Evolutionary conservation across 1,284 basidiomycete species (phyloP), one percentile per base, ranked within the genome.

Genomic region (Cystobasidium slooffiae): DNA sequence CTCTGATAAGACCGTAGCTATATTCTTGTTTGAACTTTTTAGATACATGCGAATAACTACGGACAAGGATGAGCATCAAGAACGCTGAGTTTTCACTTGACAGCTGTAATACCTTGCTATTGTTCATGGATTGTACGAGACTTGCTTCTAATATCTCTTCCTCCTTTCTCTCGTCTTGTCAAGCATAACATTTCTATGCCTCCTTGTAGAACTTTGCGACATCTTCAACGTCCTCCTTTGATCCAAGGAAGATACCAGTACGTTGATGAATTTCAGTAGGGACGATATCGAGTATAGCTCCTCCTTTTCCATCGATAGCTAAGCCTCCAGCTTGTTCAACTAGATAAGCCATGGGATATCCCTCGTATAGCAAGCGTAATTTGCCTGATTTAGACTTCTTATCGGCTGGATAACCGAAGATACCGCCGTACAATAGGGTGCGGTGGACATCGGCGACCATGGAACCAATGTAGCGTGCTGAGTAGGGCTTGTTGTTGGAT

Each of bases 361-460:
- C 96, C 85, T 99, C 97, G 81, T 99, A 99, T 62, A 99, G 85
- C 81, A 99, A 85, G 80, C 97, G 88, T 79, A 99, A 86, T 85
- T 99, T 99, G 74, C 96, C 96, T 79, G 84, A 90, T 86, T 95
- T 97, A 84, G 88, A 92, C 88, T 99, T 99, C 87, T 94, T 97
- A 85, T 99, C 97, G 80, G 90, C 90, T 6, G 97, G 97, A 84
- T 99, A 99, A 31, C 77, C 94, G 81, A 99, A 99, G 82, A 99
- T 98, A 64, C 97, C 97, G 52, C 97, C 97, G 82, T 99, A 99
- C 7, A 99, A 86, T 59, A 99, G 85, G 7, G 97, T 99, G 78
- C 96, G 88, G 84, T 99, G 96, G 31, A 96, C 94, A 83, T 97
- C 94, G 64, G 94, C 94, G 56, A 99, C 97, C 97, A 99, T 99